phyloP scores from a whole-genome alignment of 257 asterid species.

The Salvia splendens region DNA sequence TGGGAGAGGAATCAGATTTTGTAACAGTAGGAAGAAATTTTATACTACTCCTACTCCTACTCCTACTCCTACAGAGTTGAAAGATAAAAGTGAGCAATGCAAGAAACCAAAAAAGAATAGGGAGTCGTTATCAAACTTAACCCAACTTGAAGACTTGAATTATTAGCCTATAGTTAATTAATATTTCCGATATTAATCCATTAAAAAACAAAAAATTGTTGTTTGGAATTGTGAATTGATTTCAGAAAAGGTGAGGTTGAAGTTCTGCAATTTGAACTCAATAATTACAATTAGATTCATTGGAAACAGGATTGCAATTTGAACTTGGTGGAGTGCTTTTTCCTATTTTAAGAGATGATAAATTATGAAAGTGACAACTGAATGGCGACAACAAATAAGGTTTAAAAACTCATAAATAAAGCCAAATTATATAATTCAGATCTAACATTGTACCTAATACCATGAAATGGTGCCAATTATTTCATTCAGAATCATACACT shows the following conservation, averaged over 20 bases:
- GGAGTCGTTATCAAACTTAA: too few relatives aligned
- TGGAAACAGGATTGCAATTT: constrained; percentile 8
- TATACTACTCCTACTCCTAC: too few relatives aligned
- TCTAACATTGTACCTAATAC: too few relatives aligned
- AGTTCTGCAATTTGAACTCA: background rate
- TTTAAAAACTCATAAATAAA: background rate
- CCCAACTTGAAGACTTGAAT: too few relatives aligned
- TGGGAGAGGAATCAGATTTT: too few relatives aligned
- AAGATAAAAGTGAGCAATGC: too few relatives aligned
- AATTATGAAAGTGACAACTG: constrained; percentile 31
- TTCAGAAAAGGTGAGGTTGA: background rate
- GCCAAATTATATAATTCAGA: too few relatives aligned
- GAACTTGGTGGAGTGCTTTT: constrained; percentile 22
- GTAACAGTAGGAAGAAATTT: too few relatives aligned
- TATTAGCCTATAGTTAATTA: background rate
- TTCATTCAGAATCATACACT: background rate
- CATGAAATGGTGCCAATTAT: background rate
- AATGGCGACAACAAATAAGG: background rate
- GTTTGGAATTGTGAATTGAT: constrained; percentile 12
- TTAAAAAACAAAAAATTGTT: background rate
- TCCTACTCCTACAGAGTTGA: too few relatives aligned
- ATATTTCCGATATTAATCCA: too few relatives aligned
- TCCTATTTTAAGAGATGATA: background rate
- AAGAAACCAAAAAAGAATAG: too few relatives aligned
- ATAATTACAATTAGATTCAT: constrained; percentile 1